These are phyloP conservation scores for Cryomyces minteri DNA, from an alignment of 495 filamentous ascomycete species.

Conservation along the genomic window DNA sequence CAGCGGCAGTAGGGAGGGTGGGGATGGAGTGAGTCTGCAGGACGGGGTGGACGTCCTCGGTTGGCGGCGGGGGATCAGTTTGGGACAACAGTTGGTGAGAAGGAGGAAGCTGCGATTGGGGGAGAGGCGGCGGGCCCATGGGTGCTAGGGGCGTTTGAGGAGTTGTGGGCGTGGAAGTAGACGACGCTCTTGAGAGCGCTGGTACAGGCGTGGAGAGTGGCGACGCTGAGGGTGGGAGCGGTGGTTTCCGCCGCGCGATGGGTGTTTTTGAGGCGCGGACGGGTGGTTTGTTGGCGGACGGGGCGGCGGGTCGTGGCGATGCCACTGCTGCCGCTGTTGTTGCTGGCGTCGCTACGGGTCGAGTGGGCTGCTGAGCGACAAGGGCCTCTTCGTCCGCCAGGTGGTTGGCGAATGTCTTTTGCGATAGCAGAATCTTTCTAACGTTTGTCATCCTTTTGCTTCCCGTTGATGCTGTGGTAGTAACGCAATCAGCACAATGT, in stretches of 20 bases:
- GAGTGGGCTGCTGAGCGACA: conserved; percentile 19
- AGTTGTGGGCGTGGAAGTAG: too few relatives aligned
- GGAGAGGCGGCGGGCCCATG: neutral
- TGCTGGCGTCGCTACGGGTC: neutral
- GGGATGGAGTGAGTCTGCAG: conserved; percentile 30
- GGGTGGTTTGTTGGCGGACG: neutral
- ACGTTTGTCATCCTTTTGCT: conserved; percentile 55
- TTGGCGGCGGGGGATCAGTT: neutral
- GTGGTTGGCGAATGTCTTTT: conserved; percentile 85
- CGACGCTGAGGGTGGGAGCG: conserved; percentile 19
- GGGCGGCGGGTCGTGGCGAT: too few relatives aligned
- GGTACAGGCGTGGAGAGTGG: conserved; percentile 22
- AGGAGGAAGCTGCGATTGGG: neutral
- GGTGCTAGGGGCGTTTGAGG: neutral
- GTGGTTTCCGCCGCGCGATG: conserved; percentile 1
- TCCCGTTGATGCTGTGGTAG: conserved; percentile 1
- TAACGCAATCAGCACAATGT: too few relatives aligned
- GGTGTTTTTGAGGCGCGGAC: conserved; percentile 8
- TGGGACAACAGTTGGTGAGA: neutral
- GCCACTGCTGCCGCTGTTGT: neutral
- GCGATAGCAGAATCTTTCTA: conserved; percentile 75
- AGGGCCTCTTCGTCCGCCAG: conserved; percentile 76
- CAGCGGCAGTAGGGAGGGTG: conserved; percentile 47
- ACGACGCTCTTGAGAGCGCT: neutral
- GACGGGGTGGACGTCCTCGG: neutral